phyloP scores from a whole-genome alignment of 768 basidiomycete genomes.

The Panaeolus papilionaceus region DNA sequence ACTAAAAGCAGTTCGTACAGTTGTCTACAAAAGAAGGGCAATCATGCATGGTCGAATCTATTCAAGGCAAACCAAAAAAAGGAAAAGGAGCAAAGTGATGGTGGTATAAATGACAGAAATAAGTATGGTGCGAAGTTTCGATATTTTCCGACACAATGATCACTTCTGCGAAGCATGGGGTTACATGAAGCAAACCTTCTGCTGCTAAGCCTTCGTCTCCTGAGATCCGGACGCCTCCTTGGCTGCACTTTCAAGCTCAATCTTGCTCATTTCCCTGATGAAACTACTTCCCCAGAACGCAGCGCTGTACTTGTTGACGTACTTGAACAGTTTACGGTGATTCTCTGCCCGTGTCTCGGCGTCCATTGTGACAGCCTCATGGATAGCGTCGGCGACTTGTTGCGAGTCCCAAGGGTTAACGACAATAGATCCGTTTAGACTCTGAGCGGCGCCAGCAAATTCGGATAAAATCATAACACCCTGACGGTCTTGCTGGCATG shows the following conservation, averaged over 20 bases:
- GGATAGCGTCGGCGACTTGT: constrained; percentile 96
- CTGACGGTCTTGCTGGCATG: constrained; percentile 90
- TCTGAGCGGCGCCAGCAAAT: constrained; percentile 97
- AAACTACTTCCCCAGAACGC: constrained; percentile 93
- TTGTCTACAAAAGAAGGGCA: not conserved
- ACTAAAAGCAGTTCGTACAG: not conserved
- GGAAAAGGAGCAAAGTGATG: not conserved
- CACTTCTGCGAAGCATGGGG: constrained; percentile 1
- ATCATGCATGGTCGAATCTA: not conserved
- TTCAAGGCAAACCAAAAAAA: not conserved
- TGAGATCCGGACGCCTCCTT: constrained; percentile 31
- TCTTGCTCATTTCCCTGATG: constrained; percentile 81
- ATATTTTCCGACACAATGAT: not conserved
- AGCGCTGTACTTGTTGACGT: constrained; percentile 93
- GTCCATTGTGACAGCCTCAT: constrained; percentile 92
- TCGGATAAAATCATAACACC: constrained; percentile 98
- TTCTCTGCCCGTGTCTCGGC: constrained; percentile 85
- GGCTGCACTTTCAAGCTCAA: constrained; percentile 49
- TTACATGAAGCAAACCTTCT: constrained; percentile 19
- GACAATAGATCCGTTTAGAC: constrained; percentile 93
- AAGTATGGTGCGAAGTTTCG: not conserved
- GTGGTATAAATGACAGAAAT: not conserved
- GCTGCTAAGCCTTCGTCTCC: constrained; percentile 35
- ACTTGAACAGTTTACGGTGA: constrained; percentile 95
- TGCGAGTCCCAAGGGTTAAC: constrained; percentile 99